A percentile compares a stretch with the other conserved stretches of the same genome.
phyloP scores from a whole-genome alignment of 2,329 filamentous ascomycete genomes.

The Aspergillus fischeri region DNA sequence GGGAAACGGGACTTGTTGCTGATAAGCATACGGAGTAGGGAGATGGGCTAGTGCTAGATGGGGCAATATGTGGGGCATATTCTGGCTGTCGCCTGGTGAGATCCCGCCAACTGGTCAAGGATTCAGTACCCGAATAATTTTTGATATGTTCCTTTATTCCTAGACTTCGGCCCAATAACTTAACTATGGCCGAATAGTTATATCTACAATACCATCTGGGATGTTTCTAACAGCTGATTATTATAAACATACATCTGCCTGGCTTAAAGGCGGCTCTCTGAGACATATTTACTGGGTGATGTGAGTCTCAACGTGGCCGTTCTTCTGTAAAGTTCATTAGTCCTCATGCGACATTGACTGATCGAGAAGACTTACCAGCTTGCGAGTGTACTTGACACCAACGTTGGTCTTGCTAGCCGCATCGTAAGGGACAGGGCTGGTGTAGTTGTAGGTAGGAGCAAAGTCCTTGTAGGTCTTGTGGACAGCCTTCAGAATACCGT shows the following conservation, averaged over 20 bases:
- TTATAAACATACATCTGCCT: neutral
- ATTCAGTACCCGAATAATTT: too few species aligned
- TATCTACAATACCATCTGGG: neutral
- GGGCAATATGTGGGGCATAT: neutral
- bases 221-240: neutral
- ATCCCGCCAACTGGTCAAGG: neutral
- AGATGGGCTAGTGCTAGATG: neutral
- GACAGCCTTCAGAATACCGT: conserved; percentile 30
- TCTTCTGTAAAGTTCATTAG: neutral
- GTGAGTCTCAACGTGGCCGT: conserved; percentile 6
- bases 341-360: neutral
- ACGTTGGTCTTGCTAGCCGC: conserved; percentile 14
- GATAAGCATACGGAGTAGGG: neutral
- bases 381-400: conserved; percentile 14
- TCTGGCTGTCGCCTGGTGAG: neutral
- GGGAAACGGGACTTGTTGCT: neutral
- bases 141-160: too few species aligned
- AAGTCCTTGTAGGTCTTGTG: conserved; percentile 26
- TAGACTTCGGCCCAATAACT: too few species aligned
- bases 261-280: neutral
- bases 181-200: too few species aligned
- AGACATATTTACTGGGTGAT: neutral
- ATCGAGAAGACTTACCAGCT: conserved; percentile 6
- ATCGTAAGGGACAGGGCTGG: conserved; percentile 28
- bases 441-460: conserved; percentile 31